A percentile compares a stretch with the other conserved stretches of the same genome.
Conservation (phyloP, 768 basidiomycete species). For the Stropharia rugosoannulata region DNA sequence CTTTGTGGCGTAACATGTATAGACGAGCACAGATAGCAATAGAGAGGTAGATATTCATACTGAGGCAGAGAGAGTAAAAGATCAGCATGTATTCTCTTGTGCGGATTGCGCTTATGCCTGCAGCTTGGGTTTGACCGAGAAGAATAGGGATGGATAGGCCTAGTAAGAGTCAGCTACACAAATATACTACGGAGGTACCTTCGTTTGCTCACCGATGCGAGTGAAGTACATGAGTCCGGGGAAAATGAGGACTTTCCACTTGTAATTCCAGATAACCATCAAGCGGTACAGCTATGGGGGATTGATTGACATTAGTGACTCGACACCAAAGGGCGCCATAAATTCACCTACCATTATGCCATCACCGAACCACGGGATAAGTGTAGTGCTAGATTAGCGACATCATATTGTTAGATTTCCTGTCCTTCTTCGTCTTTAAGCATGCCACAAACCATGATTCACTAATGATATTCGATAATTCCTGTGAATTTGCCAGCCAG, state of each 20-base stretch:
- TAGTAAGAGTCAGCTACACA: conserved; percentile 7
- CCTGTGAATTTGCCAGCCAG: conserved; percentile 11
- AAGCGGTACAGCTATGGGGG: conserved; percentile 30
- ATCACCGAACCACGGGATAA: conserved; percentile 36
- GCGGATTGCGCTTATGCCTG: neutral
- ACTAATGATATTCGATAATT: conserved; percentile 30
- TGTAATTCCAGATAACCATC: conserved; percentile 32
- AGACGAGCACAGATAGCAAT: conserved; percentile 29
- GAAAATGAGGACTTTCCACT: conserved; percentile 25
- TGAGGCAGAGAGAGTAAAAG: conserved; percentile 28
- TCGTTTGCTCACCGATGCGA: conserved; percentile 26
- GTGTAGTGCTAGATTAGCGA: conserved; percentile 19
- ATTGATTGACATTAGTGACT: neutral
- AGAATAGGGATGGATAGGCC: conserved; percentile 34
- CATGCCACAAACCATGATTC: conserved; percentile 26
- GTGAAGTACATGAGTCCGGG: conserved; percentile 30
- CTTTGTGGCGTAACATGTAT: conserved; percentile 28
- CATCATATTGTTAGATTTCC: neutral
- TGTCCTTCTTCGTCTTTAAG: no score
- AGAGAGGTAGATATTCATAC: conserved; percentile 31
- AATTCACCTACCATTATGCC: conserved; percentile 28
- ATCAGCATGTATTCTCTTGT: conserved; percentile 17
- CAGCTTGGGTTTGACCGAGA: conserved; percentile 21
- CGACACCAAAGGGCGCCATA: neutral
- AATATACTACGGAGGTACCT: neutral